A percentile compares a stretch with the other conserved stretches of the same genome.
These are phyloP conservation scores for Epichloe brachyelytri DNA, from an alignment of 2,329 filamentous ascomycete species.

Conservation along the genomic window DNA sequence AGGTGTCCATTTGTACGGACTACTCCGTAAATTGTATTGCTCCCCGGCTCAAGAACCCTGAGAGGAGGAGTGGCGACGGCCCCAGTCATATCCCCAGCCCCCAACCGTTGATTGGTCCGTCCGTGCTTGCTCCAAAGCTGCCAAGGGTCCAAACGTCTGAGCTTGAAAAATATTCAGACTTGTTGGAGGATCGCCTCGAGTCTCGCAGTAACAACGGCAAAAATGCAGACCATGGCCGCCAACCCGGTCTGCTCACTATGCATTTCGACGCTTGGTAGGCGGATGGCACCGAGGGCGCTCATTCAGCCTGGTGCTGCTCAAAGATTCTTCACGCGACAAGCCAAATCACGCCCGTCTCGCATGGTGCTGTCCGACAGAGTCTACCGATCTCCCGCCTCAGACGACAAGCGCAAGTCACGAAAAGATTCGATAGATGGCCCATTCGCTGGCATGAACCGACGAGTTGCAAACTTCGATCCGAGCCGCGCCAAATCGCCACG, in stretches of 20 bases:
- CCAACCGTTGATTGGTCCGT: too few relatives aligned
- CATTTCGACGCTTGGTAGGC: slow-evolving; percentile 6
- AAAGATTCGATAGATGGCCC: slow-evolving; percentile 32
- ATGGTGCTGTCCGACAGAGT: slow-evolving; percentile 47
- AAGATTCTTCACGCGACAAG: slow-evolving; percentile 23
- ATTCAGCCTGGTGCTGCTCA: slow-evolving; percentile 21
- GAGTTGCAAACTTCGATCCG: slow-evolving; percentile 27
- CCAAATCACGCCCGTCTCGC: slow-evolving; percentile 33
- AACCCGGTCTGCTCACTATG: slow-evolving; percentile 10
- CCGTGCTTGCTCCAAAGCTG: too few relatives aligned
- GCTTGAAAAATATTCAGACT: too few relatives aligned
- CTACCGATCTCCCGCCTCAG: slow-evolving; percentile 24
- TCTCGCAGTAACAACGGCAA: neutral
- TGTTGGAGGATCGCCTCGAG: neutral
- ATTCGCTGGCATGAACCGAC: slow-evolving; percentile 44
- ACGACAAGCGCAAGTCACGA: slow-evolving; percentile 22
- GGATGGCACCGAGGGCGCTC: slow-evolving; percentile 6
- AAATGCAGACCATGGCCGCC: slow-evolving; percentile 8
- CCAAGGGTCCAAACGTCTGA: too few relatives aligned
- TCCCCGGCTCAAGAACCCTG: too few relatives aligned
- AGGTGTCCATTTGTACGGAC: too few relatives aligned
- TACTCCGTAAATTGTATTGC: too few relatives aligned
- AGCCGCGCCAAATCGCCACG: slow-evolving; percentile 10
- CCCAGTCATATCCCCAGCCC: too few relatives aligned
- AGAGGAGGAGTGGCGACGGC: too few relatives aligned